Evolutionary conservation across 257 asterid species (phyloP), one percentile per base, ranked within the genome.

Genomic region (Anisodus tanguticus): DNA sequence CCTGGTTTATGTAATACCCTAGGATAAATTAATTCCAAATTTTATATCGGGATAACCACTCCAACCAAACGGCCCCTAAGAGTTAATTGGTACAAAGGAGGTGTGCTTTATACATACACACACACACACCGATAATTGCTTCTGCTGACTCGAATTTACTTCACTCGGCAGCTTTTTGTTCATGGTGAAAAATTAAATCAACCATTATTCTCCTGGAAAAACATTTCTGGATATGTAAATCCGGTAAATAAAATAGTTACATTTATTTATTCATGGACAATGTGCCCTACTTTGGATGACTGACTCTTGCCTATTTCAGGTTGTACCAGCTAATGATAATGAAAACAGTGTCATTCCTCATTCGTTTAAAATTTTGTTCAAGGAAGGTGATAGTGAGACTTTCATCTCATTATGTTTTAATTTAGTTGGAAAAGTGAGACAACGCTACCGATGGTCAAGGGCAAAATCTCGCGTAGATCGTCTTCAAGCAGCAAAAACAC

Each of bases 341-440:
- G 98, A 93, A 80, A 78, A 91, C 57, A 86, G 91, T 81, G 90
- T 95, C 60, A 89, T 94, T 39, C 93, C 98, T 70, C 98, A 94
- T 54, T 90, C 98, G 12, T 92, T 94, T 92, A 96, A 94, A 91
- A 94, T 96, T 84, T 89, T 94, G 89, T 96, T 96, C 92, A 96
- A 96, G 87, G 98, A 96, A 88, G 97, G 99, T 3, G 98, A 98
- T 37, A 94, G 98, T 91, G 99, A 98, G 82, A 91, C 97, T 47
- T 96, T 94, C 78, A 69, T 93, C 84, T 94, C 99, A 6, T 85
- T 94, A 47, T 91, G 94, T 89, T 92, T 95, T 89, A 93, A 93
- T 90, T 85, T 96, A 68, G 90, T 96, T 68, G 86, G 88, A 35
- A 93, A 97, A 13, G 97, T 95, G 71, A 89, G 98, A 76, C 95